Base-by-base conservation (phyloP, 2,329 filamentous ascomycete genomes). In the Pyricularia grisea region DNA sequence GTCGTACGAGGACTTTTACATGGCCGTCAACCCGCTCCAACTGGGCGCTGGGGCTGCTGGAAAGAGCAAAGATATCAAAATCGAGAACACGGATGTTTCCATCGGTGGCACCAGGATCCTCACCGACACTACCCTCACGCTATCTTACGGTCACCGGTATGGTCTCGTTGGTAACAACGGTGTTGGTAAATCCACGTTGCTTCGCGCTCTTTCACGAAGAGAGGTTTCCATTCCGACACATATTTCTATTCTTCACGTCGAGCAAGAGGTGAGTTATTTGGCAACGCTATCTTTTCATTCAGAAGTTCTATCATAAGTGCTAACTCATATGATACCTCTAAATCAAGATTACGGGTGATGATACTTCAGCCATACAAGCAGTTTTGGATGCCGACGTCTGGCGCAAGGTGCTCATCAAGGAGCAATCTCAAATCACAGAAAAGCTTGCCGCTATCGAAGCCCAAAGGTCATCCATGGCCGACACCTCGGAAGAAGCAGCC, bases 1-100 rank as follows among this genome's bases (percentile, higher is more conserved):
- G 84, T 96, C 93, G 60, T 99, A 99, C 78, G 95, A 99, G 81
- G 95, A 99, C 78, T 98, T 99, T 82, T 99, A 97, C 87, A 98
- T 99, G 95, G 91, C 93, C 68, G 95, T 99, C 83, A 99, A 99
- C 79, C 95, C 95, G 71, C 86, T 99, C 72, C 94, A 98, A 78
- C 76, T 98, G 71, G 94, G 93, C 68, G 82, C 85, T 73, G 79
- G 87, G 69, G 79, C 89, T 70, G 86, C 89, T 36, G 87, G 88
- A 73, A 99, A 98, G 89, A 97, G 94, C 80, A 99, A 99, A 85
- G 95, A 99, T 78, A 94, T 99, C 85, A 99, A 98, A 83, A 84
- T 99, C 73, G 95, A 99, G 80, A 93, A 92, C 74, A 93, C 97
- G 77, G 95, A 99, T 79, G 92, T 99, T 68, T 91, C 93, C 63